Conservation (phyloP, 2,329 filamentous ascomycete genomes). For the Penicillium sp. region DNA sequence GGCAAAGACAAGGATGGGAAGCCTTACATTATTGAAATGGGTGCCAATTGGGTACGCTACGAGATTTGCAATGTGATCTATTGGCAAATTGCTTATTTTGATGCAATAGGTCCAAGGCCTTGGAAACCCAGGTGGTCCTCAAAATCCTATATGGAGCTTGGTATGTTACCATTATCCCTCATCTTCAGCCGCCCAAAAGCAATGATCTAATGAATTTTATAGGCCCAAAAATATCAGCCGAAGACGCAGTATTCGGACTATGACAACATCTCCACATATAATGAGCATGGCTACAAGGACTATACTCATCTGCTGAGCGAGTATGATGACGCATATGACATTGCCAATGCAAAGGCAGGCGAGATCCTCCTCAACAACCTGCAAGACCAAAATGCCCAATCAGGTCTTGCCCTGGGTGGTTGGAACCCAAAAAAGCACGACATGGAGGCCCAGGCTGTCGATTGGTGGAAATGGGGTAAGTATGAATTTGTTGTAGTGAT, state of each 20-base stretch:
- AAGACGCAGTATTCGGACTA: constrained; percentile 65
- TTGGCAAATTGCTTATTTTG: background rate
- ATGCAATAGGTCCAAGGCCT: constrained; percentile 28
- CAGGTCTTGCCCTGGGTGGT: constrained; percentile 63
- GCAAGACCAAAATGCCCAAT: constrained; percentile 66
- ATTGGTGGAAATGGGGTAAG: constrained; percentile 62
- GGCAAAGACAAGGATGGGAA: constrained; percentile 27
- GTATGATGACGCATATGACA: constrained; percentile 56
- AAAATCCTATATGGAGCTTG: constrained; percentile 29
- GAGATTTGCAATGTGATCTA: background rate
- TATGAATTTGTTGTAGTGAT: background rate
- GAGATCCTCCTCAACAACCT: constrained; percentile 63
- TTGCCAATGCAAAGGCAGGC: constrained; percentile 61
- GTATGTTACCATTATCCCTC: constrained; percentile 5
- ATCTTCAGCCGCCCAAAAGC: background rate
- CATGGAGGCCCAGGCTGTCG: constrained; percentile 57
- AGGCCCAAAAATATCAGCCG: constrained; percentile 41
- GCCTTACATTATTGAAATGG: constrained; percentile 29
- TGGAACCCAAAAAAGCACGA: constrained; percentile 61
- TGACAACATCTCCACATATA: constrained; percentile 58
- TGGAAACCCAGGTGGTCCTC: constrained; percentile 25
- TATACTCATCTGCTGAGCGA: constrained; percentile 58
- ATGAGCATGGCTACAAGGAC: constrained; percentile 61
- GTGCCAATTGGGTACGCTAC: constrained; percentile 26
- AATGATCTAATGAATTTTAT: background rate